A percentile compares a stretch with the other conserved stretches of the same genome.
These are phyloP conservation scores for Pythium apleroticum DNA, from an alignment of 352 stramenopile genomes.

Conservation along the genomic window DNA sequence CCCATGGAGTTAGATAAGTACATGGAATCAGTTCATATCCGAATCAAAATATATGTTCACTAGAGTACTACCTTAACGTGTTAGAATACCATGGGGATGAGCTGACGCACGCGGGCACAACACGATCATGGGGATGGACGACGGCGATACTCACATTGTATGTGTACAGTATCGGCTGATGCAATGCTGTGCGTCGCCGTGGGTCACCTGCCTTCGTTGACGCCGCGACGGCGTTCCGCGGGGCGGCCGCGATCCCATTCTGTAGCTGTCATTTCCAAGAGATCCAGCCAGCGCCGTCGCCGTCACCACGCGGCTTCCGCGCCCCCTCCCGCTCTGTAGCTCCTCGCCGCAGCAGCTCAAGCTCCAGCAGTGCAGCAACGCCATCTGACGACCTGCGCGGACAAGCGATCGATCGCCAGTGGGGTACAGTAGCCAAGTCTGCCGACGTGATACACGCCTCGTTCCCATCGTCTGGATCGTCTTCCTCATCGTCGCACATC, in stretches of 20 bases:
- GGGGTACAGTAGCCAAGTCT: background rate
- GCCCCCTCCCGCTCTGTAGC: background rate
- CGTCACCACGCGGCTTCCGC: background rate
- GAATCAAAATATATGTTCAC: background rate
- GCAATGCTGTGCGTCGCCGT: conserved; percentile 1
- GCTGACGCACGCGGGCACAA: background rate
- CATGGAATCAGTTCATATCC: background rate
- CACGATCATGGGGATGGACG: conserved; percentile 1
- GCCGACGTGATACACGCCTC: background rate
- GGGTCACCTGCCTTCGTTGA: background rate
- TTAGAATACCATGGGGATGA: background rate
- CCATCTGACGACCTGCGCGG: background rate
- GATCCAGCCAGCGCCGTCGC: background rate
- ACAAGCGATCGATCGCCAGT: conserved; percentile 1
- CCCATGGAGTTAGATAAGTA: background rate
- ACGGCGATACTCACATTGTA: background rate
- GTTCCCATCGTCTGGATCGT: background rate
- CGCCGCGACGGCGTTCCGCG: background rate
- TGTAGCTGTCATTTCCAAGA: background rate
- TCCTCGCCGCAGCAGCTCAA: background rate
- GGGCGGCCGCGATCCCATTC: background rate
- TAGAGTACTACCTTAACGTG: background rate
- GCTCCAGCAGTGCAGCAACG: background rate
- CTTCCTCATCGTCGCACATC: conserved; percentile 1
- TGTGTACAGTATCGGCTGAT: background rate